Percentiles rank a stretch among this genome's conserved stretches.
These are phyloP conservation scores for Akebia trifoliata DNA, from an alignment of 164 flowering plant genomes.

Conservation along the genomic window DNA sequence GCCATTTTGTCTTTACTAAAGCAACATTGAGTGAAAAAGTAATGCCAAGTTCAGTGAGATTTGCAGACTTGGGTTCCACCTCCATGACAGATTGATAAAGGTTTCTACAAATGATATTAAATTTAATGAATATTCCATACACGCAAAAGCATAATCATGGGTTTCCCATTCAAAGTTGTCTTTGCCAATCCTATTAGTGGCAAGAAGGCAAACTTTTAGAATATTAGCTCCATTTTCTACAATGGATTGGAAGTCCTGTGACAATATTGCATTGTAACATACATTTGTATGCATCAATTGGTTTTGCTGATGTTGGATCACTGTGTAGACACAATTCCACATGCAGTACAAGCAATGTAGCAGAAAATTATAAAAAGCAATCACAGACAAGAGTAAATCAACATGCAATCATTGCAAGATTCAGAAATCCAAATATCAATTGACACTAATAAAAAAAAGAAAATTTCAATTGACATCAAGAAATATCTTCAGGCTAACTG, in stretches of 20 bases:
- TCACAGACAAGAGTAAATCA: too few relatives aligned
- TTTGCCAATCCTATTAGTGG: background rate
- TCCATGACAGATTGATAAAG: background rate
- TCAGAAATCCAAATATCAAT: too few relatives aligned
- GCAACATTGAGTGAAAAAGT: background rate
- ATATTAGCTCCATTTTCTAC: background rate
- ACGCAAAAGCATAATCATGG: background rate
- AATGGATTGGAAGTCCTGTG: too few relatives aligned
- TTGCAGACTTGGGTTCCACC: background rate
- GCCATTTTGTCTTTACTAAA: background rate
- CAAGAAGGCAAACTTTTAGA: background rate
- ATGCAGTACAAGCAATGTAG: background rate
- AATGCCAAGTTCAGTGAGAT: background rate
- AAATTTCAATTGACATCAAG: too few relatives aligned
- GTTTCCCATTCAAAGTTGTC: background rate
- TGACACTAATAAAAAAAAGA: too few relatives aligned
- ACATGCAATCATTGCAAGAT: too few relatives aligned
- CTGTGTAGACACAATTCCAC: background rate
- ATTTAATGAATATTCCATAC: background rate
- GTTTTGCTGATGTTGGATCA: background rate
- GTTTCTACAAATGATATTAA: background rate
- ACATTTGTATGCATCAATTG: background rate
- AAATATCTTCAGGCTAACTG: background rate
- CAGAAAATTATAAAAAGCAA: background rate
- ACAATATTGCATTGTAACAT: too few relatives aligned